Conservation (phyloP, 768 basidiomycete species). For the Mycena polygramma region DNA sequence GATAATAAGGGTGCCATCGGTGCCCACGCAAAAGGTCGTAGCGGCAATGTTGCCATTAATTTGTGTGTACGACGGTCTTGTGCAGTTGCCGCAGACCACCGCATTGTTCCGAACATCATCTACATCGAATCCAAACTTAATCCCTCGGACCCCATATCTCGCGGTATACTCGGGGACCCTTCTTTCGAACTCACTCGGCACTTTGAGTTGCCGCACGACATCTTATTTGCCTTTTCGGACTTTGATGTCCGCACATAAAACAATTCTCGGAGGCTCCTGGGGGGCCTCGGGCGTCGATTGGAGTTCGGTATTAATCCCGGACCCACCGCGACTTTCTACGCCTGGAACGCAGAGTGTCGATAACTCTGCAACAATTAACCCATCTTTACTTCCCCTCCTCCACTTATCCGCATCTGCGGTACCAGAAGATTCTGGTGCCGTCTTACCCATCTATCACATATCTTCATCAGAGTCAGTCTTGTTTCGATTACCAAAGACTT, state of each 20-base stretch:
- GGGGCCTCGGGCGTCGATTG: slow-evolving; percentile 19
- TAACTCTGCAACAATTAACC: not conserved
- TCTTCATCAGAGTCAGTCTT: not conserved
- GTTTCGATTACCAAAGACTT: not conserved
- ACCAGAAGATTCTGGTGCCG: too few relatives aligned
- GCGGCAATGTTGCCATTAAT: slow-evolving; percentile 29
- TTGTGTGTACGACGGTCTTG: slow-evolving; percentile 31
- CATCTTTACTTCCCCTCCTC: not conserved
- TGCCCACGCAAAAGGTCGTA: slow-evolving; percentile 9
- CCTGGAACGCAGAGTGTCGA: slow-evolving; percentile 14
- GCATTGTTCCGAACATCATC: slow-evolving; percentile 21
- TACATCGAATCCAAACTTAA: slow-evolving; percentile 39
- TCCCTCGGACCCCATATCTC: slow-evolving; percentile 39
- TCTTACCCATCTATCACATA: not conserved
- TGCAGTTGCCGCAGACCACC: not conserved
- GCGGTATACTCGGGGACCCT: slow-evolving; percentile 28
- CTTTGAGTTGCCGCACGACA: not conserved
- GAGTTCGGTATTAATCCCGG: slow-evolving; percentile 15
- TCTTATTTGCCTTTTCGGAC: not conserved
- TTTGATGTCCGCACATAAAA: not conserved
- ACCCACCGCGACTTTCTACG: slow-evolving; percentile 19
- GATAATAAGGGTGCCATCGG: slow-evolving; percentile 32
- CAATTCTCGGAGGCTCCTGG: not conserved
- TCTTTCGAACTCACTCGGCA: not conserved
- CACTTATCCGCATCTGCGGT: not conserved